Percentiles rank a stretch among this genome's conserved stretches.
Conservation (phyloP, 202 grass and related monocot species). For the Tripidium arundinaceum region DNA sequence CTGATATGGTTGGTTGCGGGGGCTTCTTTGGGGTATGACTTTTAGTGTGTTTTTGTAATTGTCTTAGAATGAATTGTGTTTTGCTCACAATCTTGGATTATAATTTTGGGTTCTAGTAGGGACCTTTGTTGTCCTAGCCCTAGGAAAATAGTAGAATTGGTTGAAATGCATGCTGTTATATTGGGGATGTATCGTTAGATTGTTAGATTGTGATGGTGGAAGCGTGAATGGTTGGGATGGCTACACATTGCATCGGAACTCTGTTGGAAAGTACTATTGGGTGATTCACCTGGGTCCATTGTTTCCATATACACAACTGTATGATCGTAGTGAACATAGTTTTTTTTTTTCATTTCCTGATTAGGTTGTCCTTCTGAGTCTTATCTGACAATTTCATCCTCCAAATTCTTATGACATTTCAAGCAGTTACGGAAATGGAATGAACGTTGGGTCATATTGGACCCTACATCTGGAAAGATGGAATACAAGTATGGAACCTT, state of each 20-base stretch:
- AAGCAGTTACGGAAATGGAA: too few species aligned
- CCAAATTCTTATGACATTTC: conserved; percentile 7
- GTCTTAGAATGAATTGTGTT: background rate
- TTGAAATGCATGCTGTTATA: background rate
- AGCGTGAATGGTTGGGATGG: background rate
- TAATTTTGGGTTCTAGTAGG: background rate
- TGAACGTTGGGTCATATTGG: too few species aligned
- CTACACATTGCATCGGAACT: background rate
- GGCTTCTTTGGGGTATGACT: background rate
- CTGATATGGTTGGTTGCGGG: background rate
- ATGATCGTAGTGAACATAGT: background rate
- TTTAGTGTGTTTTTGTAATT: background rate
- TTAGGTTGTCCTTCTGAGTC: conserved; percentile 1
- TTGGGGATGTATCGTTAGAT: background rate
- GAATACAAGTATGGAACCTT: too few species aligned
- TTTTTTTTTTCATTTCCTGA: background rate
- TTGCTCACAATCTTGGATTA: background rate
- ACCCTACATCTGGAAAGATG: too few species aligned
- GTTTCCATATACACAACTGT: background rate
- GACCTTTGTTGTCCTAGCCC: background rate
- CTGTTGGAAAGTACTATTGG: background rate
- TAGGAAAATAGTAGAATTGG: background rate
- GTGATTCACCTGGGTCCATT: background rate
- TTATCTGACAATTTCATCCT: background rate
- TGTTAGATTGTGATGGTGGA: background rate